Evolutionary conservation across 1,284 basidiomycete genomes (phyloP), one percentile per base, ranked within the genome.

Genomic region (Boletus sp.): DNA sequence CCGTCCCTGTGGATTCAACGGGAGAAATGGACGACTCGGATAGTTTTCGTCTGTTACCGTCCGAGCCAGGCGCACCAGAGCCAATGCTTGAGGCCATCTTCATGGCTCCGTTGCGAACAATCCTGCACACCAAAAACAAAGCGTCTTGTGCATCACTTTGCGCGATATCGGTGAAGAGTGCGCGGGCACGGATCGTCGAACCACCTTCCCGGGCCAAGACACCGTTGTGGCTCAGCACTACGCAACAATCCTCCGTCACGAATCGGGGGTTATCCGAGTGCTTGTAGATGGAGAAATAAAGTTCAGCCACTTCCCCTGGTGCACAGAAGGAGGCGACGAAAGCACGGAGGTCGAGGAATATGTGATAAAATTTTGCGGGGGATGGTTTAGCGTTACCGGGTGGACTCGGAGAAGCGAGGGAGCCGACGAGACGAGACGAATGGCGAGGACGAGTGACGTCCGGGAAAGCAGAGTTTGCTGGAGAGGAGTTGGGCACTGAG

Each of bases 231-330:
- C 95, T 94, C 23, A 98, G 78, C 32, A 95, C 72, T 16, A 84
- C 84, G 61, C 90, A 94, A 63, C 88, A 96, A 19, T 98, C 95
- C 67, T 99, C 95, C 0, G 93, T 95, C 38, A 98, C 80, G 67
- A 96, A 97, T 34, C 89, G 84, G 7, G 64, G 67, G 42, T 77
- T 76, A 44, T 91, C 88, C 41, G 81, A 77, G 59, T 89, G 88
- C 68, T 88, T 90, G 76, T 91, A 98, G 5, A 99, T 77, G 3
- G 92, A 93, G 69, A 98, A 96, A 68, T 88, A 94, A 5, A 99
- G 81, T 65, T 99, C 94, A 5, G 84, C 88, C 0, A 88, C 88
- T 67, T 98, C 94, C 13, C 93, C 94, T 0, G 92, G 87, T 0
- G 82, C 76, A 67, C 94, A 97, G 1, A 86, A 86, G 7, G 86